Conservation (phyloP, 2,329 filamentous ascomycete genomes). For the Chaetomiaceae sp. region DNA sequence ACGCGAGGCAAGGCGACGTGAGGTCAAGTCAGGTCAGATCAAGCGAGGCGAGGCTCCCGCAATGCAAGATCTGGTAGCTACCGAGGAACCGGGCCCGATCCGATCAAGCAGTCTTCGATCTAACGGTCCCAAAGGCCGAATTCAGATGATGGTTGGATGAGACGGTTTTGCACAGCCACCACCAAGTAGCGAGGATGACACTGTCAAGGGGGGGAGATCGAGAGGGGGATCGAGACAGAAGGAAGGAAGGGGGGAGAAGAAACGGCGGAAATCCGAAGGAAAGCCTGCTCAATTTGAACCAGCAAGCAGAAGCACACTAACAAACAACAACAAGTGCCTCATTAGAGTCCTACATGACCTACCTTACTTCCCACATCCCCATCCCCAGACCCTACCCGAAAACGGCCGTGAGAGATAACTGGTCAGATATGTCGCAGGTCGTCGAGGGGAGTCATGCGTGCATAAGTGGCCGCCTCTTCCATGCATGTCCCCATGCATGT, state of each 20-base stretch:
- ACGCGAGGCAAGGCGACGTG: too few relatives aligned
- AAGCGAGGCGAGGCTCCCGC: not conserved
- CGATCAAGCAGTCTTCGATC: too few relatives aligned
- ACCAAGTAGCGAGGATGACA: not conserved
- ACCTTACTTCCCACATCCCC: too few relatives aligned
- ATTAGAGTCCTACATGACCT: conserved; percentile 3
- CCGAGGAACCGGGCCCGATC: too few relatives aligned
- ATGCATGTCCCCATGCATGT: not conserved
- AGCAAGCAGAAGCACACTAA: not conserved
- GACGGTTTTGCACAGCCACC: conserved; percentile 20
- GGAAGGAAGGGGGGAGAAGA: not conserved
- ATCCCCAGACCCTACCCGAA: too few relatives aligned
- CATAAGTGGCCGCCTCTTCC: conserved; percentile 7
- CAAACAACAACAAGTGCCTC: too few relatives aligned
- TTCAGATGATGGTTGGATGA: conserved; percentile 9
- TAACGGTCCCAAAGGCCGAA: not conserved
- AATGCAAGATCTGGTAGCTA: not conserved
- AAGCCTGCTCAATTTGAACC: conserved; percentile 1
- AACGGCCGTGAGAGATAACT: conserved; percentile 4
- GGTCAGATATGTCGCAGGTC: too few relatives aligned
- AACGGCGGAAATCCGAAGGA: not conserved
- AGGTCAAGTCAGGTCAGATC: too few relatives aligned
- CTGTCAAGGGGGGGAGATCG: not conserved
- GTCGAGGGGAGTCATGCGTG: not conserved
- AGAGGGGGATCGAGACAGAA: not conserved